Evolutionary conservation across 164 flowering plant genomes (phyloP).

Genomic region (Echeveria elegans): DNA sequence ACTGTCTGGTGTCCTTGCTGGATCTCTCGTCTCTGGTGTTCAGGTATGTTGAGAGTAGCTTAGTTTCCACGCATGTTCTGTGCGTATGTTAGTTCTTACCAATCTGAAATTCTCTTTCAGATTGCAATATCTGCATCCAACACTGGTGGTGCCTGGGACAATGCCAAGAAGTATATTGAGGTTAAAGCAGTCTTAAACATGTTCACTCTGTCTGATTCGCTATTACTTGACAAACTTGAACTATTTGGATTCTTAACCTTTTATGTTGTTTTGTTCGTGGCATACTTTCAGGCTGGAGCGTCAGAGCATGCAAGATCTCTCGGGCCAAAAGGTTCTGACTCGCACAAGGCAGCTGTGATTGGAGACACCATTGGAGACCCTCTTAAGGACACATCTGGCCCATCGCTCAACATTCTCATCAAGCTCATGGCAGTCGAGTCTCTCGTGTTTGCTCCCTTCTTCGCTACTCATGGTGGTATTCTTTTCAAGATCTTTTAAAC

Average conservation of each 20-base stretch:
- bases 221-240: too few species aligned
- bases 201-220: too few species aligned
- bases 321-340: slow-evolving; percentile 69
- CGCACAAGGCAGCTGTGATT: slow-evolving; percentile 73
- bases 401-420: slow-evolving; percentile 67
- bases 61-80: too few species aligned
- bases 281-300: slow-evolving; percentile 45
- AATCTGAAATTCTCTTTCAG: too few species aligned
- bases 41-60: too few species aligned
- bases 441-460: too few species aligned
- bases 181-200: too few species aligned
- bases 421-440: slow-evolving; percentile 81
- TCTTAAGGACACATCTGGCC: too few species aligned
- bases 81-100: too few species aligned
- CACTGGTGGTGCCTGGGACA: slow-evolving; percentile 79
- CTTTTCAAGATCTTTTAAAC: slow-evolving; percentile 48
- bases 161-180: slow-evolving; percentile 77
- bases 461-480: slow-evolving; percentile 64
- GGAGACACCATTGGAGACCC: slow-evolving; percentile 64
- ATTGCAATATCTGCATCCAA: slow-evolving; percentile 70
- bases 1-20: slow-evolving; percentile 61
- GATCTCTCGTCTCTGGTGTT: slow-evolving; percentile 65
- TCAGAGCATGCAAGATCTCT: slow-evolving; percentile 65
- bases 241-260: too few species aligned
- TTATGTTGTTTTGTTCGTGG: too few species aligned